These are phyloP conservation scores for Sicyos edulis DNA, from an alignment of 306 rosid species.

Conservation along the genomic window DNA sequence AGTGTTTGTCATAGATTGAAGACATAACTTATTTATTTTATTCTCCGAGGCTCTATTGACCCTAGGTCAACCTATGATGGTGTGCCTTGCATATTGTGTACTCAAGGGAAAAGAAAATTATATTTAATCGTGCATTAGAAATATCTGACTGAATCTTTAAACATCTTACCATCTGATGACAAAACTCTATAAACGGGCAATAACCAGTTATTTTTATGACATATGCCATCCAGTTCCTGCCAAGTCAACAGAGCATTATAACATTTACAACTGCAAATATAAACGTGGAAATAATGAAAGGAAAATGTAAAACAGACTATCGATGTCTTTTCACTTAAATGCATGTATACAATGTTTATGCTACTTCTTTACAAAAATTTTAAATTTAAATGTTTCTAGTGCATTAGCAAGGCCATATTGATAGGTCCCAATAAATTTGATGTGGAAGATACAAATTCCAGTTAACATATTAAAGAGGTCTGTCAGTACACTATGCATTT, in stretches of 20 bases:
- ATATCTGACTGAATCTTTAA: constrained; percentile 15
- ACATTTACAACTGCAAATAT: not conserved
- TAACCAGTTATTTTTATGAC: constrained; percentile 39
- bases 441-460: not conserved
- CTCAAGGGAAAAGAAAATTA: not conserved
- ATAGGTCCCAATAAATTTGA: not conserved
- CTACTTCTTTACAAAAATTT: not conserved
- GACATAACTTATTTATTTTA: too few species aligned
- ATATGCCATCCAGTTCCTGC: constrained; percentile 45
- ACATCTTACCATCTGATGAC: constrained; percentile 37
- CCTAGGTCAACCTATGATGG: too few species aligned
- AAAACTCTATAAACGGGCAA: constrained; percentile 42
- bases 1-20: too few species aligned
- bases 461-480: not conserved
- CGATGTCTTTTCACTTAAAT: too few species aligned
- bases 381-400: not conserved
- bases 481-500: not conserved
- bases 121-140: not conserved
- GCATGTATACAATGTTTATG: not conserved
- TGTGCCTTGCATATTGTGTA: too few species aligned
- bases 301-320: too few species aligned
- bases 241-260: constrained; percentile 6
- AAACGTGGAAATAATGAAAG: not conserved
- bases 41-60: too few species aligned
- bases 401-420: not conserved